Percentiles rank a stretch among this genome's conserved stretches.
These are phyloP conservation scores for Xylaria sp. DNA, from an alignment of 2,329 filamentous ascomycete genomes.

Conservation along the genomic window DNA sequence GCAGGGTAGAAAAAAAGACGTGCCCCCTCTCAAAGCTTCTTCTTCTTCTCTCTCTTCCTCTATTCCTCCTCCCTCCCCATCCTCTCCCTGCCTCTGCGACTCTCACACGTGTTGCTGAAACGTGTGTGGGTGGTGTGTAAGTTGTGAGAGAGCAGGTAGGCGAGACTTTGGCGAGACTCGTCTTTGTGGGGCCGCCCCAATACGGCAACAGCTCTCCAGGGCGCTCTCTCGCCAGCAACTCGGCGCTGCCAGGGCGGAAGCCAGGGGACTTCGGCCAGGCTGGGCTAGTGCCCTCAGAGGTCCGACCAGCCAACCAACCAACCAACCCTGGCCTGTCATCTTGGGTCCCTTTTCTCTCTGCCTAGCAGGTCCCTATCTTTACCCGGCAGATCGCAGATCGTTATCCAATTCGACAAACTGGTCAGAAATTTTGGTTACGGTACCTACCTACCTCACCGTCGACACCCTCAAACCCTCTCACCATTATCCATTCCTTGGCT, in stretches of 20 bases:
- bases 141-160: conserved; percentile 20
- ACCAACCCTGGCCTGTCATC: conserved; percentile 11
- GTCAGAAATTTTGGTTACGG: conserved; percentile 11
- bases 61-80: conserved; percentile 12
- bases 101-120: conserved; percentile 16
- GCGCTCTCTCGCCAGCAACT: too few relatives aligned
- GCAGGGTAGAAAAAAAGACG: conserved; percentile 34
- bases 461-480: conserved; percentile 3
- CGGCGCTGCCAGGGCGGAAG: too few relatives aligned
- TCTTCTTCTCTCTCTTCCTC: conserved; percentile 2
- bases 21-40: conserved; percentile 1
- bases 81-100: conserved; percentile 9
- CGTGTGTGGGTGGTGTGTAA: conserved; percentile 32
- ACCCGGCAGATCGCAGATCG: conserved; percentile 35
- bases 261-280: conserved; percentile 22
- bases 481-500: neutral
- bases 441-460: neutral
- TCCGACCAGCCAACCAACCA: neutral
- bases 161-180: conserved; percentile 9
- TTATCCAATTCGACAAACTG: conserved; percentile 26
- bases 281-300: conserved; percentile 33
- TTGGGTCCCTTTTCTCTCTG: conserved; percentile 23
- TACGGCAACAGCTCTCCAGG: conserved; percentile 15
- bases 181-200: conserved; percentile 22
- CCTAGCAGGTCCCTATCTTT: neutral